Evolutionary conservation across 2,329 filamentous ascomycete species (phyloP), one percentile per base, ranked within the genome.

Genomic region (Stagonosporopsis rhizophila): DNA sequence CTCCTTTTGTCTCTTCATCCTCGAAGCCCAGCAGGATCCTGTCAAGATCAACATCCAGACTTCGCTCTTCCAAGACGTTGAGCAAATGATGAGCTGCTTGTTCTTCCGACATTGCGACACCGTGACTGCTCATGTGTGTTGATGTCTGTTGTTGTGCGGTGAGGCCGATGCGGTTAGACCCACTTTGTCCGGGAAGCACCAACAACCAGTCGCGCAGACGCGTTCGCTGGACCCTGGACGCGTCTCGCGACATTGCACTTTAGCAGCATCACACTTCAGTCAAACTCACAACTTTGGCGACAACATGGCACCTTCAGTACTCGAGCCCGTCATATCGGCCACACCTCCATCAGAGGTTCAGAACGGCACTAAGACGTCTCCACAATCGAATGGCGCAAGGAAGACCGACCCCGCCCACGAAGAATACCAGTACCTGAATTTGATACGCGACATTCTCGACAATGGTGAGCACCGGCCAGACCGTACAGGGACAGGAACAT

Each of bases 381-480:
- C 46, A 27, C 58, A 53, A 35, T 40, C 56, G 6, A 45, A 55
- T 23, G 49, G 30, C 9, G 56, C 55, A 22, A 8, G 62, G 8
- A 59, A 55, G 30, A 47, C 51, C 58, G 52, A 64, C 56, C 60
- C 64, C 53, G 35, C 66, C 4, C 92, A 96, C 71, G 93, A 98
- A 80, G 95, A 99, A 79, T 82, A 92, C 72, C 95, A 98, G 78
- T 99, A 99, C 75, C 87, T 99, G 57, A 85, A 94, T 68, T 84
- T 99, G 23, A 92, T 98, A 60, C 89, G 87, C 64, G 86, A 91
- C 64, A 97, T 98, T 70, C 83, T 99, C 15, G 81, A 87, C 15
- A 80, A 85, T 23, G 95, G 95, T 69, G 95, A 99, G 76, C 88
- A 92, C 73, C 89, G 95, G 17, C 92, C 92, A 28, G 95, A 99